Percentiles rank a stretch among this genome's conserved stretches.
phyloP scores from a whole-genome alignment of 2,329 filamentous ascomycete species.

The Cryphonectria carpinicola region DNA sequence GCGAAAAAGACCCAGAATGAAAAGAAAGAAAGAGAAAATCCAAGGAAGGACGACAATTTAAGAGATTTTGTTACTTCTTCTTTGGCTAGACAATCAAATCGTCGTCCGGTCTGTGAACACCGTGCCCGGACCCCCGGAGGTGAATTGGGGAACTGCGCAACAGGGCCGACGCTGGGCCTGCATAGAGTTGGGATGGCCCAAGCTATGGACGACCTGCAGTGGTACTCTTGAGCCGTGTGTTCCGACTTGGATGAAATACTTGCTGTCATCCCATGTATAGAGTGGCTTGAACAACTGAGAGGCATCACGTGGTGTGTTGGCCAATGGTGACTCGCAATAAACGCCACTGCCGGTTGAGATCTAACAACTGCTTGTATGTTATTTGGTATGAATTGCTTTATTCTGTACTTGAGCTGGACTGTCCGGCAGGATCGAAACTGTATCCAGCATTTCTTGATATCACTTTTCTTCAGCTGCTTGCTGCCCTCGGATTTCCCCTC shows the following conservation, averaged over 20 bases:
- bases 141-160: conserved; percentile 12
- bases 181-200: neutral
- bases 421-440: neutral
- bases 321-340: neutral
- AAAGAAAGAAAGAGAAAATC: neutral
- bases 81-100: neutral
- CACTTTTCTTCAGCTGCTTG: neutral
- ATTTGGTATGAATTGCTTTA: neutral
- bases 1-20: neutral
- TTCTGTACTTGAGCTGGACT: neutral
- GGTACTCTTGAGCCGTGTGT: neutral
- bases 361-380: neutral
- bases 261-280: neutral
- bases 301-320: neutral
- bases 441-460: neutral
- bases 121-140: conserved; percentile 17
- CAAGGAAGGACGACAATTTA: neutral
- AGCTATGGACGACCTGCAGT: neutral
- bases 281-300: neutral
- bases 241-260: neutral
- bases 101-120: neutral
- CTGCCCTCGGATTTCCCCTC: neutral
- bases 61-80: neutral
- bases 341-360: neutral
- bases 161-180: neutral